phyloP scores from a whole-genome alignment of 805 yeast genomes.

The Sugiyamaella americana region DNA sequence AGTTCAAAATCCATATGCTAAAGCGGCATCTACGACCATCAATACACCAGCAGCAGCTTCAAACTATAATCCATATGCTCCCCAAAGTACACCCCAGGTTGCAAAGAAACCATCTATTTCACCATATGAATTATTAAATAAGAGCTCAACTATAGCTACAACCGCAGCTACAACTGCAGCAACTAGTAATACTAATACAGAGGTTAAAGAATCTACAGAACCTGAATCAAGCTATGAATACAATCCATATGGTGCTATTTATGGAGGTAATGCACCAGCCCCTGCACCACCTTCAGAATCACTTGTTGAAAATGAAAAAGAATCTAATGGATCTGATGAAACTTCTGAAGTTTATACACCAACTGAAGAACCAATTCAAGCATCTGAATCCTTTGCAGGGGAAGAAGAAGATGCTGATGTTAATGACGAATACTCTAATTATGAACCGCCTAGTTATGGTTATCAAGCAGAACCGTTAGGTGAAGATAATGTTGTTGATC shows the following conservation, averaged over 20 bases:
- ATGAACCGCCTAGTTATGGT: slow-evolving; percentile 20
- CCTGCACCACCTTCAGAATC: slow-evolving; percentile 1
- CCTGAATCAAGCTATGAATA: slow-evolving; percentile 4
- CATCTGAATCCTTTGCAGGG: slow-evolving; percentile 9
- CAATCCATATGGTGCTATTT: slow-evolving; percentile 19
- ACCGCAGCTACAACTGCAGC: neutral
- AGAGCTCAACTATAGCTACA: neutral
- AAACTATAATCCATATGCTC: slow-evolving; percentile 1
- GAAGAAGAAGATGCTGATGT: slow-evolving; percentile 14
- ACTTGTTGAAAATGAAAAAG: slow-evolving; percentile 20
- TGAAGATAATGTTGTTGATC: slow-evolving; percentile 15
- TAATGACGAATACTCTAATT: slow-evolving; percentile 12
- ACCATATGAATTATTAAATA: slow-evolving; percentile 11
- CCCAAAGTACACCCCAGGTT: neutral
- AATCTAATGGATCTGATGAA: slow-evolving; percentile 15
- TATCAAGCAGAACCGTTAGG: slow-evolving; percentile 13
- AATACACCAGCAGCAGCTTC: neutral
- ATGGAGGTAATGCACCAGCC: slow-evolving; percentile 12
- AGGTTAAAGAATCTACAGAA: neutral
- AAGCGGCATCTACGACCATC: too few relatives aligned
- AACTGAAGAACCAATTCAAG: slow-evolving; percentile 1
- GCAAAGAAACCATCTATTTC: neutral
- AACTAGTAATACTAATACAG: neutral
- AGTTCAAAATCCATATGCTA: slow-evolving; percentile 1
- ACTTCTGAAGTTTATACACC: slow-evolving; percentile 25